These are phyloP conservation scores for Diaporthe capsici DNA, from an alignment of 2,329 filamentous ascomycete species.

Conservation along the genomic window DNA sequence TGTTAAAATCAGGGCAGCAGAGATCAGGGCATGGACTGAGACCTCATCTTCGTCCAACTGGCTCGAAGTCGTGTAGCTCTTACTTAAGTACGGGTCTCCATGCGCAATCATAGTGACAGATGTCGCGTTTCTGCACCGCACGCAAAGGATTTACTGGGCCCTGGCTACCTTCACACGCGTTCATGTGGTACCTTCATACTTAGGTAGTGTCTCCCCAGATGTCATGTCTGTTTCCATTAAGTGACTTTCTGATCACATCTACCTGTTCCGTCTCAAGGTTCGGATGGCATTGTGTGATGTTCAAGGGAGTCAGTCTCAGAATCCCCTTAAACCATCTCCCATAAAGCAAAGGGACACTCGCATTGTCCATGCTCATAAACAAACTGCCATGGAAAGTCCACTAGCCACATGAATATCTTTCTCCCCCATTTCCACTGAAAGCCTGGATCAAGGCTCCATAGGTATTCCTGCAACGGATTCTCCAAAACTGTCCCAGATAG, in stretches of 20 bases:
- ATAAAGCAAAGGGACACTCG: too few relatives aligned
- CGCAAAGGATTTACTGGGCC: too few relatives aligned
- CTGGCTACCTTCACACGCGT: too few relatives aligned
- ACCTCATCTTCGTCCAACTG: too few relatives aligned
- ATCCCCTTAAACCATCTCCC: neutral
- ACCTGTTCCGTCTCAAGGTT: neutral
- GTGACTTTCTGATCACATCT: neutral
- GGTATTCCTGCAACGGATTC: neutral
- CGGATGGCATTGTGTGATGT: neutral
- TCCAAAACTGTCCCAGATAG: neutral
- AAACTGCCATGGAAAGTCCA: neutral
- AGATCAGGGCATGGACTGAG: too few relatives aligned
- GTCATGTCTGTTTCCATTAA: neutral
- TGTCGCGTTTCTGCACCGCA: neutral
- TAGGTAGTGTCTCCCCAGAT: neutral
- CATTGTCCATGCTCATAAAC: neutral
- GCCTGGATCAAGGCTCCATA: neutral
- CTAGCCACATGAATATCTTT: neutral
- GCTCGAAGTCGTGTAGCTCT: too few relatives aligned
- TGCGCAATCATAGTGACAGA: too few relatives aligned
- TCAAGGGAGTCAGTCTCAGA: neutral
- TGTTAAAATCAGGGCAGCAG: too few relatives aligned
- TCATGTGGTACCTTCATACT: too few relatives aligned
- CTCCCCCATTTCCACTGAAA: neutral
- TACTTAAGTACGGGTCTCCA: accelerated